Base-by-base conservation (phyloP, 768 basidiomycete species). In the Phlebiopsis gigantea region DNA sequence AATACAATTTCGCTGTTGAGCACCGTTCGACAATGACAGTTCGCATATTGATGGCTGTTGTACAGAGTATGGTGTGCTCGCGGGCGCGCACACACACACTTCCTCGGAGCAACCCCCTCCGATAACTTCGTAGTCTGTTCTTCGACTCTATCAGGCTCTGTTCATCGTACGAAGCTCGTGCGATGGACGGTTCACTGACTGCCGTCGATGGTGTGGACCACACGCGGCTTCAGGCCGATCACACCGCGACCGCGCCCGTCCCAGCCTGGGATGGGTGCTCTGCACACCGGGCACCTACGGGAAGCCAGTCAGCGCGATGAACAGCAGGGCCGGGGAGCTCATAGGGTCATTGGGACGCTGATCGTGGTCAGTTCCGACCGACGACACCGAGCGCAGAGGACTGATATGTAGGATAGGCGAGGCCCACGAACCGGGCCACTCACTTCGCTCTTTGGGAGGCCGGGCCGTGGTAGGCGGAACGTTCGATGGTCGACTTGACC, bases 401-500 rank as follows among this genome's bases (percentile, higher is more conserved):
- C 9, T 51, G 50, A 41, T 41, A 30, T 15, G 19, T 41, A 21
- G 28, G 17, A 51, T 7, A 28, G 22, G 54, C 29, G 12, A 9
- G 29, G 21, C 7, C 48, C 15, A 10, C 25, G 55, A 41, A 31
- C 21, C 24, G 31, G 45, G 19, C 3, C 21, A 56, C 61, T 55
- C 43, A 69, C 68, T 59, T 57, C 31, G 60, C 57, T 8, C 65
- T 39, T 22, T 66, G 58, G 12, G 58, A 50, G 3, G 56, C 56
- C 24, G 61, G 65, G 9, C 61, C 62, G 28, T 65, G 60, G 48
- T 61, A 63, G 29, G 55, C 57, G 7, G 62, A 74, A 19, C 87
- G 78, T 57, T 81, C 73, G 53, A 83, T 68, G 10, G 82, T 80
- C 1, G 84, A 79, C 62, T 83, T 84, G 42, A 90, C 79, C 0